phyloP scores from a whole-genome alignment of 1,284 basidiomycete species.

The Melampsora americana region DNA sequence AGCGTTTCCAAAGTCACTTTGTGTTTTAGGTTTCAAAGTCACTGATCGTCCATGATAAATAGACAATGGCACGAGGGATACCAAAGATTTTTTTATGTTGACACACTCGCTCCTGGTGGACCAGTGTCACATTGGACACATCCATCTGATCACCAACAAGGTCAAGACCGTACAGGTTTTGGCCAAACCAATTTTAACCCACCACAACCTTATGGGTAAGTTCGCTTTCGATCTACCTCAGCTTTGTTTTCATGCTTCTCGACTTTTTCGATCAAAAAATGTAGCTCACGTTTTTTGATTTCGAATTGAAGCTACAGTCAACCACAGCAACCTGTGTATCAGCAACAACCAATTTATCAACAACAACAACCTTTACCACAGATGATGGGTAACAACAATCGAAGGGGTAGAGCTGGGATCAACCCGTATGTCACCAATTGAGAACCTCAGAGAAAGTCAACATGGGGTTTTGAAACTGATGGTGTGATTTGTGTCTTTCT shows the following conservation, averaged over 20 bases:
- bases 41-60: neutral
- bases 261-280: neutral
- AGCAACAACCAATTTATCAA: neutral
- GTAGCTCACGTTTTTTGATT: neutral
- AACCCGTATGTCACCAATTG: slow-evolving; percentile 7
- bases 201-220: neutral
- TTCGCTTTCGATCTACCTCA: neutral
- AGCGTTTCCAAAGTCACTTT: no score
- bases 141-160: slow-evolving; percentile 15
- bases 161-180: neutral
- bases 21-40: neutral
- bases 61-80: slow-evolving; percentile 38
- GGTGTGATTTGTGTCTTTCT: neutral
- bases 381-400: neutral
- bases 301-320: neutral
- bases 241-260: neutral
- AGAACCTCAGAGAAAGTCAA: neutral
- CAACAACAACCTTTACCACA: neutral
- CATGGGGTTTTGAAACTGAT: neutral
- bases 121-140: slow-evolving; percentile 39
- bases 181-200: neutral
- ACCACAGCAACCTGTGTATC: slow-evolving; percentile 3
- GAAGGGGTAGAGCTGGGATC: neutral
- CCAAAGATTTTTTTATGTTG: slow-evolving; percentile 22
- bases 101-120: slow-evolving; percentile 8